Evolutionary conservation across 345 rosid species (phyloP), one percentile per base, ranked within the genome.

Genomic region (Xanthoceras sorbifolium): DNA sequence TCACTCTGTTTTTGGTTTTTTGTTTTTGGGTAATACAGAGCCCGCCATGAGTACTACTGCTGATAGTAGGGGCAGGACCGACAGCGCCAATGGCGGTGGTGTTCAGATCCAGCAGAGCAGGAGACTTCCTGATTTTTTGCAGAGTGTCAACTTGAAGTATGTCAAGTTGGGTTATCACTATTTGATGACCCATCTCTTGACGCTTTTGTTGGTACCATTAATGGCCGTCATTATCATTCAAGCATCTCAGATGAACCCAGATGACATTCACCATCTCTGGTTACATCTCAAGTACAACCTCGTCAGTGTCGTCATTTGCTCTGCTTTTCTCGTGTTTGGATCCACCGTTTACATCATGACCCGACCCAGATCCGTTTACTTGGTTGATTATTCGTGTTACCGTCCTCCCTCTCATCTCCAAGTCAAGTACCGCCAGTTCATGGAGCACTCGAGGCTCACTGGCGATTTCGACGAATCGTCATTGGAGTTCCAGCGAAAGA

Each of bases 101-200:
- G 91, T 89, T 71, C 90, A 85, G 92, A 90, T 90, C 93, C 95
- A 78, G 46, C 86, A 79, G 29, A 67, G 84, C 17, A 69, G 90
- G 66, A 76, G 90, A 78, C 82, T 95, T 67, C 99, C 97, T 1
- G 96, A 93, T 88, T 92, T 93, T 85, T 85, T 88, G 67, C 98
- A 90, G 67, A 93, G 91, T 80, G 97, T 95, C 69, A 95, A 92
- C 77, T 84, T 93, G 54, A 93, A 95, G 82, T 86, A 95, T 76
- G 97, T 95, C 18, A 95, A 95, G 76, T 78, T 95, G 8, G 99
- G 98, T 48, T 95, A 95, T 71, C 99, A 93, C 79, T 90, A 92
- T 61, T 83, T 95, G 18, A 80, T 93, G 22, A 89, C 86, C 26
- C 86, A 92, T 72, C 82, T 93, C 36, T 80, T 92, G 79, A 89